Percentiles rank a stretch among this genome's conserved stretches.
These are phyloP conservation scores for Wickerhamiella kazuoi DNA, from an alignment of 805 yeast genomes.

Conservation along the genomic window DNA sequence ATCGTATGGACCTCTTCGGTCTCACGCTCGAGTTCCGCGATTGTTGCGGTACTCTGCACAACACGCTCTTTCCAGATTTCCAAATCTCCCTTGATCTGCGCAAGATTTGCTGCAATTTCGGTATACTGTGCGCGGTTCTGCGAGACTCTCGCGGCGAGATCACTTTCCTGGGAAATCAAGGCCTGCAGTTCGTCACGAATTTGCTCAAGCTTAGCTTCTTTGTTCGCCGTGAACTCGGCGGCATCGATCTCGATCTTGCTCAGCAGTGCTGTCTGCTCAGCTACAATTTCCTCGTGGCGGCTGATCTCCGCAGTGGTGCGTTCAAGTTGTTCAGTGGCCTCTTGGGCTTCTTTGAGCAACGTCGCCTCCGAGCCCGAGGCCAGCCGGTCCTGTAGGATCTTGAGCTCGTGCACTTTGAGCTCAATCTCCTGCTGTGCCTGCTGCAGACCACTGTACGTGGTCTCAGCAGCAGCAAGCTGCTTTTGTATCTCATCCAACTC, in stretches of 20 bases:
- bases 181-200: constrained; percentile 22
- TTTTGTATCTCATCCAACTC: not conserved
- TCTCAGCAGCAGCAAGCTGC: not conserved
- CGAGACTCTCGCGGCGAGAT: constrained; percentile 3
- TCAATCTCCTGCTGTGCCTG: not conserved
- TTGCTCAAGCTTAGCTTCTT: constrained; percentile 60
- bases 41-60: constrained; percentile 22
- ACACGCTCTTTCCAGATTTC: constrained; percentile 24
- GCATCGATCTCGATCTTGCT: constrained; percentile 51
- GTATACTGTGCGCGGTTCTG: constrained; percentile 1
- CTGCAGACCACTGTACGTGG: not conserved
- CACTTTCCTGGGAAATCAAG: constrained; percentile 1
- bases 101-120: constrained; percentile 5
- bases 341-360: not conserved
- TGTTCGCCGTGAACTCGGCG: constrained; percentile 61
- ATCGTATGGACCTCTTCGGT: constrained; percentile 25
- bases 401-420: constrained; percentile 1
- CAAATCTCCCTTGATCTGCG: constrained; percentile 6
- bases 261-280: constrained; percentile 28
- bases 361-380: constrained; percentile 1
- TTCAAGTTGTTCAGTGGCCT: constrained; percentile 1
- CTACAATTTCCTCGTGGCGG: not conserved
- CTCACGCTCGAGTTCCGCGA: constrained; percentile 19
- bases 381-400: not conserved
- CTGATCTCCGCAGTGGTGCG: not conserved